phyloP scores from a whole-genome alignment of 2,329 filamentous ascomycete genomes.

The Pseudocercospora fuligena region DNA sequence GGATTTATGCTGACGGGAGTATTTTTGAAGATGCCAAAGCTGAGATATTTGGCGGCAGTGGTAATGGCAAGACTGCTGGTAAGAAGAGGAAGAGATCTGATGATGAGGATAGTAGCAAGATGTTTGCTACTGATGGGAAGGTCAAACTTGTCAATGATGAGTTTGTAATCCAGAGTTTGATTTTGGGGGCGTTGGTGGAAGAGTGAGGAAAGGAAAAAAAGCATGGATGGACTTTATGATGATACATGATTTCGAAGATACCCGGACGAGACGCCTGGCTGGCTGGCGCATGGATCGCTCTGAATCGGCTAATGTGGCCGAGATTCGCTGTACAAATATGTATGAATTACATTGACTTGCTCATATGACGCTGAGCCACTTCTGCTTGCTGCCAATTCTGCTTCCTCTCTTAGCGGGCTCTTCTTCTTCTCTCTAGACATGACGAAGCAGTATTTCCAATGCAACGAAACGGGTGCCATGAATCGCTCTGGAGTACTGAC shows the following conservation, averaged over 20 bases:
- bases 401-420: neutral
- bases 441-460: neutral
- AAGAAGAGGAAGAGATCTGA: conserved; percentile 52
- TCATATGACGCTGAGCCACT: neutral
- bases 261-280: neutral
- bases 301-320: neutral
- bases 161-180: conserved; percentile 88
- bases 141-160: conserved; percentile 79
- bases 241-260: neutral
- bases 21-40: conserved; percentile 59
- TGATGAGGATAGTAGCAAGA: conserved; percentile 20
- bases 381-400: neutral
- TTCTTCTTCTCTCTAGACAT: neutral
- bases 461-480: too few relatives aligned
- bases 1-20: conserved; percentile 77
- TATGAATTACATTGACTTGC: conserved; percentile 9
- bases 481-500: too few relatives aligned
- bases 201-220: conserved; percentile 46
- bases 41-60: conserved; percentile 47
- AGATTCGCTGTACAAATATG: conserved; percentile 10
- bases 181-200: conserved; percentile 75
- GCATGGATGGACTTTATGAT: neutral
- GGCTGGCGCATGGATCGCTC: neutral
- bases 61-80: conserved; percentile 22
- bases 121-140: conserved; percentile 50